These are phyloP conservation scores for Avena eriantha DNA, from an alignment of 176 grass and related monocot species.

Conservation along the genomic window DNA sequence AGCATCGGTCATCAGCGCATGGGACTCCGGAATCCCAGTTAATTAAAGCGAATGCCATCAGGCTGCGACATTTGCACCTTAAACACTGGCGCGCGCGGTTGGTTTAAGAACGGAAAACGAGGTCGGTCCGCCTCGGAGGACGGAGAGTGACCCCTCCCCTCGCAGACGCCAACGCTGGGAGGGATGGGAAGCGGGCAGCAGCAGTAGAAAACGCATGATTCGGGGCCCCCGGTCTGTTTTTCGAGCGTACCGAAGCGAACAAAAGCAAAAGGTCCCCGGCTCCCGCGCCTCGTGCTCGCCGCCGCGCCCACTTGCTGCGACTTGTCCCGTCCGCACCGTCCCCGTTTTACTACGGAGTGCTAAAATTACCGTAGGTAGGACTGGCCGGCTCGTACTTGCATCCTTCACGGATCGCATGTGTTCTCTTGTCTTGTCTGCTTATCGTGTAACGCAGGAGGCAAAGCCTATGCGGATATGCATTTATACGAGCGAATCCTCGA, in stretches of 20 bases:
- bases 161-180: too few relatives aligned
- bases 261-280: not conserved
- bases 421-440: not conserved
- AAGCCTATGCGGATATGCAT: not conserved
- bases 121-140: too few relatives aligned
- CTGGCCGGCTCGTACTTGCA: not conserved
- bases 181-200: too few relatives aligned
- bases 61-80: too few relatives aligned
- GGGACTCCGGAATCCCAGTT: too few relatives aligned
- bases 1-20: too few relatives aligned
- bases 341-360: not conserved
- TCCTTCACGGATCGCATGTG: not conserved
- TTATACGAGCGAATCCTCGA: not conserved
- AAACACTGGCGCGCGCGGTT: too few relatives aligned
- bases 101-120: too few relatives aligned
- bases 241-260: not conserved
- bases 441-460: not conserved
- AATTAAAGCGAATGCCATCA: too few relatives aligned
- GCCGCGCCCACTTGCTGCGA: not conserved
- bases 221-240: too few relatives aligned
- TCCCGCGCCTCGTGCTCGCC: not conserved
- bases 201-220: too few relatives aligned
- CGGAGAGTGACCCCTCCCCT: too few relatives aligned
- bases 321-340: not conserved
- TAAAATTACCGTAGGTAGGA: not conserved